phyloP scores from a whole-genome alignment of 805 yeast species.

The Myxozyma neotropica region DNA sequence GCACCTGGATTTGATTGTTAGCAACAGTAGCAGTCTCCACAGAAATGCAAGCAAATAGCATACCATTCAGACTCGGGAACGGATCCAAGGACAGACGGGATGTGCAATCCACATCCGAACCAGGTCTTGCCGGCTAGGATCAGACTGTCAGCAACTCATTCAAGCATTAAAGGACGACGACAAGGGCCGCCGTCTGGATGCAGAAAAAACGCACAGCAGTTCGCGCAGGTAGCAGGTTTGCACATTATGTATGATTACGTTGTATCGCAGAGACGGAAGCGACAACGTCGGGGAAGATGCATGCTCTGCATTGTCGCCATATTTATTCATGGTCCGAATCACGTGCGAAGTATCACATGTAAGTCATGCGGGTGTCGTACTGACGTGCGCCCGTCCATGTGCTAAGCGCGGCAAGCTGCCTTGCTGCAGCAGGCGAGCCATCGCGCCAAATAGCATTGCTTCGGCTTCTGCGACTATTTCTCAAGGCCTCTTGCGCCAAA shows the following conservation, averaged over 20 bases:
- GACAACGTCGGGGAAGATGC: too few species aligned
- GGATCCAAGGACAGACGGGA: slow-evolving; percentile 38
- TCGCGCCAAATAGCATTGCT: neutral
- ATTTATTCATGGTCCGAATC: too few species aligned
- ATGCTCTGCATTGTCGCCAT: too few species aligned
- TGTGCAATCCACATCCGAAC: slow-evolving; percentile 40
- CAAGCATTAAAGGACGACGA: neutral
- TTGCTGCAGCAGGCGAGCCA: neutral
- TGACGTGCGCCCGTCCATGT: neutral
- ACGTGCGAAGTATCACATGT: neutral
- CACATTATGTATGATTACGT: slow-evolving; percentile 16
- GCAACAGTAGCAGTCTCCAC: neutral
- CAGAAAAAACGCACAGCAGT: slow-evolving; percentile 21
- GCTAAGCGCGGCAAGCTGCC: neutral
- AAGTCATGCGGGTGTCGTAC: neutral
- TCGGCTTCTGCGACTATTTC: neutral
- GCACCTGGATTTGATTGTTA: slow-evolving; percentile 27
- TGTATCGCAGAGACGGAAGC: too few species aligned
- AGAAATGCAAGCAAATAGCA: neutral
- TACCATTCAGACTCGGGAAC: slow-evolving; percentile 37
- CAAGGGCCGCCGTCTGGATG: too few species aligned
- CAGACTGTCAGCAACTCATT: too few species aligned
- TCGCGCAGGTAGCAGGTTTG: slow-evolving; percentile 19
- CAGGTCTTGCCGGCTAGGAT: slow-evolving; percentile 38
- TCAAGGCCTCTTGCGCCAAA: neutral